A percentile compares a stretch with the other conserved stretches of the same genome.
Conservation (phyloP, 148 eudicot species). For the Nepenthes mirabilis region DNA sequence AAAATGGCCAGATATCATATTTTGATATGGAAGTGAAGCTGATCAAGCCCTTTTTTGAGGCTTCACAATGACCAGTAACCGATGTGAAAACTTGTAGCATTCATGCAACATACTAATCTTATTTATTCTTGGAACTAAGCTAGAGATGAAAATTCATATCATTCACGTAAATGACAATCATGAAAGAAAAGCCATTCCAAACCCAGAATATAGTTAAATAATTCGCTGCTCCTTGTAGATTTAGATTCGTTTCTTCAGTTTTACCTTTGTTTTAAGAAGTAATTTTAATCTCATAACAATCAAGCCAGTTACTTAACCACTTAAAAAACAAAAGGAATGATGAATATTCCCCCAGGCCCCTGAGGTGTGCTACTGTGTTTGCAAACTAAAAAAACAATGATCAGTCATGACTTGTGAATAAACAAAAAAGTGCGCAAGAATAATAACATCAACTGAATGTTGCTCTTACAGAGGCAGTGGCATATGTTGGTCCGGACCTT, state of each 20-base stretch:
- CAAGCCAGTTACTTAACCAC: too few species aligned
- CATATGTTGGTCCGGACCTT: constrained; percentile 94
- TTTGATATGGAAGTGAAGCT: too few species aligned
- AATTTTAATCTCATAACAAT: neutral
- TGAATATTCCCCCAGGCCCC: too few species aligned
- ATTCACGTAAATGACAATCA: neutral
- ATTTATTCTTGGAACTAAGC: too few species aligned
- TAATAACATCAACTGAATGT: constrained; percentile 2
- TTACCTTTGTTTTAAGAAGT: neutral
- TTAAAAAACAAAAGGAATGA: too few species aligned
- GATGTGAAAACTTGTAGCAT: too few species aligned
- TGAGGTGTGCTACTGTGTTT: neutral
- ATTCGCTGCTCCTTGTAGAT: neutral
- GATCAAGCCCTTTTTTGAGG: too few species aligned
- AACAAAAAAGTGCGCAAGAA: neutral
- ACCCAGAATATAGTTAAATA: neutral
- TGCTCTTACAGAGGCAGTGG: constrained; percentile 82
- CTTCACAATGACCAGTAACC: too few species aligned
- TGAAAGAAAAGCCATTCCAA: neutral
- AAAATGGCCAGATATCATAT: too few species aligned
- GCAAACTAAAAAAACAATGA: neutral
- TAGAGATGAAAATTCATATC: neutral
- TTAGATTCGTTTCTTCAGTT: neutral
- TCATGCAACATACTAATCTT: too few species aligned
- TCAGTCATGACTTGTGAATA: neutral